phyloP scores from a whole-genome alignment of 768 basidiomycete species.

The Phallus indusiatus region DNA sequence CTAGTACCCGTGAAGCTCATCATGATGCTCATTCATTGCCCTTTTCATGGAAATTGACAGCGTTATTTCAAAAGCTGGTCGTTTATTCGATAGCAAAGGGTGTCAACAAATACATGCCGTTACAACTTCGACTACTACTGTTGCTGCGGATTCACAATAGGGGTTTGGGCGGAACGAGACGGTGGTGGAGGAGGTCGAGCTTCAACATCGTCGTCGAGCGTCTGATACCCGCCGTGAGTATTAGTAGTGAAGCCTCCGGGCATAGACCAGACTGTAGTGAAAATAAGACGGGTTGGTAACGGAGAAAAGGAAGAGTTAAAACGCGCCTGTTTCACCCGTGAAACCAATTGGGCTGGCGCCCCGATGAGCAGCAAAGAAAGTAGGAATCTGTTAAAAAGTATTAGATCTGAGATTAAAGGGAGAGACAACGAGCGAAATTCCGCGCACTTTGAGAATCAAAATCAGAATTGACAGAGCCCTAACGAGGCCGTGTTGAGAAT shows the following conservation, averaged over 20 bases:
- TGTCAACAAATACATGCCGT: background rate
- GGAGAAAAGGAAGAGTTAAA: background rate
- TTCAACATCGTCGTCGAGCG: slow-evolving; percentile 31
- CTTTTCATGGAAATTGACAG: too few relatives aligned
- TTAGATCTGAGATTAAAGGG: background rate
- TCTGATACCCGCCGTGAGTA: slow-evolving; percentile 17
- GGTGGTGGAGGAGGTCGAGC: slow-evolving; percentile 18
- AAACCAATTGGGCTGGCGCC: slow-evolving; percentile 30
- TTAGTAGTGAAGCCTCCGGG: slow-evolving; percentile 52
- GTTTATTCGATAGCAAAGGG: background rate
- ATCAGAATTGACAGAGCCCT: slow-evolving; percentile 46
- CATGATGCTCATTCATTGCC: too few relatives aligned
- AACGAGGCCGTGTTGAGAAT: slow-evolving; percentile 47
- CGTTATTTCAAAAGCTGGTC: too few relatives aligned
- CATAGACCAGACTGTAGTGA: slow-evolving; percentile 63
- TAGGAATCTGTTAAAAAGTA: slow-evolving; percentile 40
- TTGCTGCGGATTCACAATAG: slow-evolving; percentile 5
- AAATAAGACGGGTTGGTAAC: background rate
- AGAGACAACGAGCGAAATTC: background rate
- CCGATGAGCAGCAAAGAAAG: slow-evolving; percentile 38
- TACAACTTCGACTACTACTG: background rate
- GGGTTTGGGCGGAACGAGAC: slow-evolving; percentile 13
- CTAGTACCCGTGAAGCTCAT: too few relatives aligned
- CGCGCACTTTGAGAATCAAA: slow-evolving; percentile 46
- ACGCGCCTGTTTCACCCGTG: slow-evolving; percentile 42